These are phyloP conservation scores for Syzygium jambos DNA, from an alignment of 345 rosid genomes.

Conservation along the genomic window DNA sequence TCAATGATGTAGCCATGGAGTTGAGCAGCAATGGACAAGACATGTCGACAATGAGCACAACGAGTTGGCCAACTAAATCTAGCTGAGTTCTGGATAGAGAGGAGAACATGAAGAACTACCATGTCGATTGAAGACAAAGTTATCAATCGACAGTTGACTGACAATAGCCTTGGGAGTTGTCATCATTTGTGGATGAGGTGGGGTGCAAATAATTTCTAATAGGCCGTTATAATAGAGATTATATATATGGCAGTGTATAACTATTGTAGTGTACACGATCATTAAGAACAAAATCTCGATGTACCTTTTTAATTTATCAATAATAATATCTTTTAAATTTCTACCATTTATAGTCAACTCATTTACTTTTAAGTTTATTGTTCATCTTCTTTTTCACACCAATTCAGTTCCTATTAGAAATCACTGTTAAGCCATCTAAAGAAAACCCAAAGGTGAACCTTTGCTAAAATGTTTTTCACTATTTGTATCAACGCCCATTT, in stretches of 20 bases:
- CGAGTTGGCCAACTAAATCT: background rate
- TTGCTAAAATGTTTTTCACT: background rate
- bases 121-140: background rate
- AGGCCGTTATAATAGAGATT: background rate
- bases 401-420: background rate
- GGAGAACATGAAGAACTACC: background rate
- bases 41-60: background rate
- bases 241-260: background rate
- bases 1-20: background rate
- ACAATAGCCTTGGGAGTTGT: background rate
- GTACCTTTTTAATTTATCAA: background rate
- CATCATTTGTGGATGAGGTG: background rate
- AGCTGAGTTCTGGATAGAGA: background rate
- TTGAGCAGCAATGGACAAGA: background rate
- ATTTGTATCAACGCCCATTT: background rate
- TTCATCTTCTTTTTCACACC: background rate
- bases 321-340: background rate
- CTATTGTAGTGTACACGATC: background rate
- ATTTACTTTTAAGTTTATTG: background rate
- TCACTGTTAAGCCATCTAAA: background rate
- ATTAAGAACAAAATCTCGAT: background rate
- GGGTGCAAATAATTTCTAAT: too few species aligned
- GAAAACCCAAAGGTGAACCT: background rate
- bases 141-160: accelerated
- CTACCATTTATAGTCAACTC: background rate